Conservation (phyloP, 2,329 filamentous ascomycete genomes). For the Fusarium coicis region DNA sequence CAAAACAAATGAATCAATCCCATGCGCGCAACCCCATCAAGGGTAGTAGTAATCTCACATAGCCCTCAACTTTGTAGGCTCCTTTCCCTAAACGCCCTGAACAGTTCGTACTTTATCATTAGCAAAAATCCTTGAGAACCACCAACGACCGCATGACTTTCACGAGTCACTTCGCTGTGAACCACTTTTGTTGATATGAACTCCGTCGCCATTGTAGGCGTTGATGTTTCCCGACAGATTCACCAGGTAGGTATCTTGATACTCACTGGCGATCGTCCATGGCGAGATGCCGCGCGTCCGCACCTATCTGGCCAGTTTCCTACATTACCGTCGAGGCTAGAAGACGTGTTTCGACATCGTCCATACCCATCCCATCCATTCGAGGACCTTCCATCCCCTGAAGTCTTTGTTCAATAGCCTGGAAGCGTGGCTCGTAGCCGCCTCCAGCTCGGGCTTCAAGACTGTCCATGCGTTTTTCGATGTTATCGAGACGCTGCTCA, state of each 20-base stretch:
- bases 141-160: conserved; percentile 28
- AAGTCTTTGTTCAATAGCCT: conserved; percentile 55
- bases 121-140: conserved; percentile 39
- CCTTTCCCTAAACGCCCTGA: conserved; percentile 45
- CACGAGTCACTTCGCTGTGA: conserved; percentile 27
- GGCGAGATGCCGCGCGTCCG: conserved; percentile 18
- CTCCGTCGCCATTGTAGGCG: conserved; percentile 7
- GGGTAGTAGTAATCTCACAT: conserved; percentile 38
- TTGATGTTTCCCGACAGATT: conserved; percentile 1
- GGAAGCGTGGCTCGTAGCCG: conserved; percentile 57
- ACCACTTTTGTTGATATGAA: conserved; percentile 22
- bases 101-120: conserved; percentile 44
- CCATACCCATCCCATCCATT: conserved; percentile 57
- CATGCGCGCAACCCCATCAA: conserved; percentile 43
- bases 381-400: conserved; percentile 56
- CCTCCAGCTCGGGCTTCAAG: conserved; percentile 59
- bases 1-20: conserved; percentile 31
- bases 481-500: conserved; percentile 60
- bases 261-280: conserved; percentile 11
- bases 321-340: conserved; percentile 58
- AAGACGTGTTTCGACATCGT: conserved; percentile 58
- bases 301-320: conserved; percentile 36
- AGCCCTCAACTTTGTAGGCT: conserved; percentile 42
- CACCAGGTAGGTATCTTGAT: neutral
- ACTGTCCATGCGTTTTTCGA: conserved; percentile 66